Conservation (phyloP, 306 rosid species). For the Elaeagnus macrophylla region DNA sequence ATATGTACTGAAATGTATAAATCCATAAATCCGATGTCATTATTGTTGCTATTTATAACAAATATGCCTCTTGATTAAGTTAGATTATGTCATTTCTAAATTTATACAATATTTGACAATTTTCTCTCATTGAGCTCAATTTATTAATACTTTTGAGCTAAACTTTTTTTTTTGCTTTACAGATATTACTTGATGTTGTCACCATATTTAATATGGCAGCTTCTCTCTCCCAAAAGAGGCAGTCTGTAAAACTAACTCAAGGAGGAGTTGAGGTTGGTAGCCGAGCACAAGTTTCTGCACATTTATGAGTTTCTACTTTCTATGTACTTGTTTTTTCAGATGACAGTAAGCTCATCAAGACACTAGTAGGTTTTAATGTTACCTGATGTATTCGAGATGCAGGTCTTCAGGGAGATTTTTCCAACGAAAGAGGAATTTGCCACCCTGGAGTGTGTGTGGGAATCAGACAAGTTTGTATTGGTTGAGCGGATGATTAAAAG, state of each 20-base stretch:
- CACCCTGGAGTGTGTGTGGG: conserved; percentile 52
- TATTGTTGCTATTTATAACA: no score
- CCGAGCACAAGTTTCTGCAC: conserved; percentile 3
- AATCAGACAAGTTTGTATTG: conserved; percentile 52
- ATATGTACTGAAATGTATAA: no score
- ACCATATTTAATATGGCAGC: conserved; percentile 68
- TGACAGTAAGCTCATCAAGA: neutral
- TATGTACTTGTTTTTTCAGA: neutral
- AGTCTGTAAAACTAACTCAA: conserved; percentile 51
- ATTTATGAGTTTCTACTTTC: neutral
- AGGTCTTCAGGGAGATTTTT: conserved; percentile 69
- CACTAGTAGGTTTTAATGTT: conserved; percentile 1
- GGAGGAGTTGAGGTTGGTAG: conserved; percentile 63
- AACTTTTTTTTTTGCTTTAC: conserved; percentile 15
- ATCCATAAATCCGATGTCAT: no score
- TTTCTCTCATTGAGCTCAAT: neutral
- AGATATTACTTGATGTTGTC: conserved; percentile 74
- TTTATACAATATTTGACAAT: neutral
- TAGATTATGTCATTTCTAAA: no score
- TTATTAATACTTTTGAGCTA: neutral
- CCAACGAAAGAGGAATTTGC: conserved; percentile 54
- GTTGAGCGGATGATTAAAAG: conserved; percentile 37
- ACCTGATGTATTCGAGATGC: conserved; percentile 14
- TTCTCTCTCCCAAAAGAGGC: conserved; percentile 53
- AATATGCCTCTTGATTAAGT: no score